Percentiles rank a stretch among this genome's conserved stretches.
Evolutionary conservation across 2,329 filamentous ascomycete species (phyloP).

Genomic region (Sclerotinia glacialis): DNA sequence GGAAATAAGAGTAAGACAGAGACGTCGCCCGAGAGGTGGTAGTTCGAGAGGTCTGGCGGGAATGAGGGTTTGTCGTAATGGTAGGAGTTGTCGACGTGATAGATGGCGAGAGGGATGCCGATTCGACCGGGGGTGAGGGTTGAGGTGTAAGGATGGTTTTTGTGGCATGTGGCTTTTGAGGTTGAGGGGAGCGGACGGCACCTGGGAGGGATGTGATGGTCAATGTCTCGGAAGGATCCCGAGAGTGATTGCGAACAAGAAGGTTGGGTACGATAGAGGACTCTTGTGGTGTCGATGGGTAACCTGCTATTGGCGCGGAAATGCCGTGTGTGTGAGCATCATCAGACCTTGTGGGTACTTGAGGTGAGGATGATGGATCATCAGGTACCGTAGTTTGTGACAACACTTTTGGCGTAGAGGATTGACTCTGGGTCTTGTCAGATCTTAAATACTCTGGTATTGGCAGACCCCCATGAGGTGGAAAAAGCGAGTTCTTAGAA

Average conservation of each 20-base stretch:
- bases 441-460: constrained; percentile 34
- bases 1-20: constrained; percentile 21
- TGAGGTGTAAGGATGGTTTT: constrained; percentile 31
- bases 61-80: background rate
- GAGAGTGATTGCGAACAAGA: constrained; percentile 26
- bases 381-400: constrained; percentile 33
- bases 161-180: constrained; percentile 30
- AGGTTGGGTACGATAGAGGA: constrained; percentile 20
- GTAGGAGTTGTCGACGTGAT: constrained; percentile 14
- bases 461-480: constrained; percentile 26
- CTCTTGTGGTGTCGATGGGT: background rate
- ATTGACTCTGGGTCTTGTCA: constrained; percentile 26
- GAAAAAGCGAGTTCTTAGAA: background rate
- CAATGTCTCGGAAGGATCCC: constrained; percentile 33
- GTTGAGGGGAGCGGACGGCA: constrained; percentile 33
- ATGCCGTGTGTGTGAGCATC: constrained; percentile 21
- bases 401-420: constrained; percentile 27
- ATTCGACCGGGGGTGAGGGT: constrained; percentile 23
- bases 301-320: background rate
- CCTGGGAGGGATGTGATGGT: constrained; percentile 33
- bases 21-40: constrained; percentile 19
- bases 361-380: constrained; percentile 16
- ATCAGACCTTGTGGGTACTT: constrained; percentile 30
- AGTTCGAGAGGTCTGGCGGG: constrained; percentile 14
- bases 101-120: background rate